Base-by-base conservation (phyloP, 768 basidiomycete genomes). In the Glaciozyma martinii region DNA sequence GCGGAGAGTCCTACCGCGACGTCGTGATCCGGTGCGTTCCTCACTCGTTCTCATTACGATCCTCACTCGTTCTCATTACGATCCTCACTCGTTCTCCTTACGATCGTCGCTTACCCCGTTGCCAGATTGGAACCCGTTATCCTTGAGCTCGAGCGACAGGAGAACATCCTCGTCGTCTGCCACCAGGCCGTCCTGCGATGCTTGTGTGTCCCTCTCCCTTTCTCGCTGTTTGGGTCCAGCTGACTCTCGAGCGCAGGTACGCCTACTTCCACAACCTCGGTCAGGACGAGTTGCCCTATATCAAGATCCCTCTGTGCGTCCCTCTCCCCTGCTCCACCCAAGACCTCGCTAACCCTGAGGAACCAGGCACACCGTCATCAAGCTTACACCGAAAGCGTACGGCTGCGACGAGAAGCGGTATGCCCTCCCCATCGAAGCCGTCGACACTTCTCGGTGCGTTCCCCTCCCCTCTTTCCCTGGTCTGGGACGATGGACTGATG, bases 71-170 rank as follows among this genome's bases (percentile, higher is more conserved):
- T 7, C 40, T 43, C 25, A n/a, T 19, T 54, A 1, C 42, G 27
- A 19, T 18, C 33, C 91, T 95, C 18, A 23, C 27, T 30, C 50
- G n/a, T n/a, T n/a, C n/a, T n/a, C n/a, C n/a, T n/a, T n/a, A n/a
- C n/a, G 50, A 53, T 16, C 8, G 32, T 55, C 19, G 4, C 32
- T 33, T 55, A 10, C 10, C 52, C 25, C 29, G n/a, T 30, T 37
- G 84, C 90, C 6, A 84, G 94, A 46, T 80, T 99, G 32, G 95
- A 99, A 75, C 95, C 95, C 29, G 88, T 98, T 59, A 99, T 99
- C 71, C 97, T 99, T 90, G 95, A 99, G 76, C 81, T 99, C 29
- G 95, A 99, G 77, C 81, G 95, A 61, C 95, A 98, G 76, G 89
- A 94, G 77, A 94, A 99, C 75, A 91, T 99, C 63, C 78, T 99